These are phyloP conservation scores for Trifolium pratense DNA, from an alignment of 306 rosid genomes.

Conservation along the genomic window DNA sequence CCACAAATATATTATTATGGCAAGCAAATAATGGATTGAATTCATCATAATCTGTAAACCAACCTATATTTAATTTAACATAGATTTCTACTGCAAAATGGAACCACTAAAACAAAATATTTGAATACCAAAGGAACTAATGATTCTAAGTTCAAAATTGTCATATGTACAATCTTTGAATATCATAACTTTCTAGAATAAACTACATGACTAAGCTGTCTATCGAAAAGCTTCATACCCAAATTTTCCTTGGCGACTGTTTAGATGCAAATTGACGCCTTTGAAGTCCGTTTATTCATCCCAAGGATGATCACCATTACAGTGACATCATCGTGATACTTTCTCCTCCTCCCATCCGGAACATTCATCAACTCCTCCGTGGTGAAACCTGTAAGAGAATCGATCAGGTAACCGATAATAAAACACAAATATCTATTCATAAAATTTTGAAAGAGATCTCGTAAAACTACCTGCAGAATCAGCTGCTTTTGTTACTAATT, in stretches of 20 bases:
- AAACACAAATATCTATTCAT: neutral
- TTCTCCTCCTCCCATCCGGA: slow-evolving; percentile 94
- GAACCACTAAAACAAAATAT: slow-evolving; percentile 3
- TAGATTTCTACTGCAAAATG: slow-evolving; percentile 4
- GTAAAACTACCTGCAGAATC: slow-evolving; percentile 72
- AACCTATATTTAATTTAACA: neutral
- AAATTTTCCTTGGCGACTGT: slow-evolving; percentile 14
- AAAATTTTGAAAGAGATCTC: slow-evolving; percentile 22
- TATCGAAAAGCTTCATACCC: slow-evolving; percentile 36
- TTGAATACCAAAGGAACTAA: slow-evolving; percentile 25
- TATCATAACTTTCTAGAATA: slow-evolving; percentile 31
- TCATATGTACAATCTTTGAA: slow-evolving; percentile 42
- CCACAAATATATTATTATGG: slow-evolving; percentile 10
- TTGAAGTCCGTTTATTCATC: slow-evolving; percentile 84
- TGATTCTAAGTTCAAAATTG: slow-evolving; percentile 31
- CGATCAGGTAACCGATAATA: slow-evolving; percentile 1
- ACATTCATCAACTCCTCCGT: slow-evolving; percentile 87
- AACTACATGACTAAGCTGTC: slow-evolving; percentile 31
- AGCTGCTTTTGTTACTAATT: slow-evolving; percentile 85
- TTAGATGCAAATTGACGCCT: slow-evolving; percentile 75
- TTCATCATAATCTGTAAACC: neutral
- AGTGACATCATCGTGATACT: slow-evolving; percentile 95
- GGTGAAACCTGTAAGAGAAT: slow-evolving; percentile 74
- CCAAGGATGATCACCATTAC: slow-evolving; percentile 89
- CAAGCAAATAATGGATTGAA: neutral